These are phyloP conservation scores for Coleophoma eucalyptorum DNA, from an alignment of 2,329 filamentous ascomycete species.

Conservation along the genomic window DNA sequence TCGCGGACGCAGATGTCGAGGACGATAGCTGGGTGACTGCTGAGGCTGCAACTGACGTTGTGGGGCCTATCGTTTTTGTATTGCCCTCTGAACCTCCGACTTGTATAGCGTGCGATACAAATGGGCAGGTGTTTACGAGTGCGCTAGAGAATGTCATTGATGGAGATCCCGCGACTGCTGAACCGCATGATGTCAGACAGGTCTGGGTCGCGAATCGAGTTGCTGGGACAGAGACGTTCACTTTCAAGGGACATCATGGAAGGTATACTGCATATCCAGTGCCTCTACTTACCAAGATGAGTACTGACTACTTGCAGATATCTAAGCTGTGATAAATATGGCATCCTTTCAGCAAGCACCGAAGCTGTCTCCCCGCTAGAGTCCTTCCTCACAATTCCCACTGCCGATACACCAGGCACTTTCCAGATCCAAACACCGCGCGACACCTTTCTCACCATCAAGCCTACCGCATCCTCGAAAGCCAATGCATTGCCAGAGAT, in stretches of 20 bases:
- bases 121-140: conserved; percentile 80
- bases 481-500: conserved; percentile 55
- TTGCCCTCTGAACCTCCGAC: conserved; percentile 70
- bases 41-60: conserved; percentile 68
- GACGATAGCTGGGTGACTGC: conserved; percentile 94
- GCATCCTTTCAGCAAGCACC: conserved; percentile 69
- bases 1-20: conserved; percentile 29
- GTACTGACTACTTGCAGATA: conserved; percentile 50
- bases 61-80: conserved; percentile 79
- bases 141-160: conserved; percentile 86
- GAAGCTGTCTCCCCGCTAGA: conserved; percentile 84
- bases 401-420: conserved; percentile 61
- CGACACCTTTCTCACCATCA: conserved; percentile 65
- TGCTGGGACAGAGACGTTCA: conserved; percentile 74
- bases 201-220: conserved; percentile 90
- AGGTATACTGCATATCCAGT: conserved; percentile 46
- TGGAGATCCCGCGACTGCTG: conserved; percentile 74
- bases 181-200: conserved; percentile 93
- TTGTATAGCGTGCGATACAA: conserved; percentile 80
- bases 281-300: background rate
- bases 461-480: conserved; percentile 45
- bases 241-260: conserved; percentile 88
- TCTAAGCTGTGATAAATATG: conserved; percentile 80
- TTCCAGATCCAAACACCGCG: conserved; percentile 73
- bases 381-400: conserved; percentile 66